These are phyloP conservation scores for Leccinum olivaceopallidum DNA, from an alignment of 768 basidiomycete genomes.

Conservation along the genomic window DNA sequence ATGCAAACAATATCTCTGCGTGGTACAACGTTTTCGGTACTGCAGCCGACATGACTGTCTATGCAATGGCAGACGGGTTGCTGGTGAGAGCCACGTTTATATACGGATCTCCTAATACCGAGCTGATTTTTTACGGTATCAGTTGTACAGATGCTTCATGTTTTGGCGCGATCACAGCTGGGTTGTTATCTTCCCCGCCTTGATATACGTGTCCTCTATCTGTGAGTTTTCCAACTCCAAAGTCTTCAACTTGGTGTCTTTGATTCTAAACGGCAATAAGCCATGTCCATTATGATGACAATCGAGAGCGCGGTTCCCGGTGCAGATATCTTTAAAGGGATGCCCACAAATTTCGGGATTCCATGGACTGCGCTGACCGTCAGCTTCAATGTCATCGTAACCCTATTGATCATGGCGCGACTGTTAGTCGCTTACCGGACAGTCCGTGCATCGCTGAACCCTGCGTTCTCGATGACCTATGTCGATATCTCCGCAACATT, in stretches of 20 bases:
- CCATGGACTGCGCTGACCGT: background rate
- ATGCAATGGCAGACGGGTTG: background rate
- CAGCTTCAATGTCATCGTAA: conserved; percentile 1
- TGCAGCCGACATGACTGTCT: background rate
- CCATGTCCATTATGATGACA: background rate
- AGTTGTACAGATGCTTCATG: background rate
- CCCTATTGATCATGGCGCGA: background rate
- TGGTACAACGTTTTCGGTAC: background rate
- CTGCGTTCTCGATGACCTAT: background rate
- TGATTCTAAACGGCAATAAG: background rate
- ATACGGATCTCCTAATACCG: background rate
- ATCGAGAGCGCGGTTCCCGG: background rate
- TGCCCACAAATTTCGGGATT: background rate
- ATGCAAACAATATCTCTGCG: background rate
- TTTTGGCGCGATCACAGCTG: background rate
- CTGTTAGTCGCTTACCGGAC: background rate
- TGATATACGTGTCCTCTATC: background rate
- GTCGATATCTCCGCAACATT: background rate
- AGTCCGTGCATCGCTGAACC: background rate
- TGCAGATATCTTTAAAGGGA: background rate
- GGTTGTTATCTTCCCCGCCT: background rate
- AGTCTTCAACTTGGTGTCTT: background rate
- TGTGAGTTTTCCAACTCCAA: background rate
- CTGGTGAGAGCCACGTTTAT: background rate
- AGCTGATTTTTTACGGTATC: background rate